Percentiles rank a stretch among this genome's conserved stretches.
Conservation (phyloP, 2,329 filamentous ascomycete genomes). For the Ustulina deusta region DNA sequence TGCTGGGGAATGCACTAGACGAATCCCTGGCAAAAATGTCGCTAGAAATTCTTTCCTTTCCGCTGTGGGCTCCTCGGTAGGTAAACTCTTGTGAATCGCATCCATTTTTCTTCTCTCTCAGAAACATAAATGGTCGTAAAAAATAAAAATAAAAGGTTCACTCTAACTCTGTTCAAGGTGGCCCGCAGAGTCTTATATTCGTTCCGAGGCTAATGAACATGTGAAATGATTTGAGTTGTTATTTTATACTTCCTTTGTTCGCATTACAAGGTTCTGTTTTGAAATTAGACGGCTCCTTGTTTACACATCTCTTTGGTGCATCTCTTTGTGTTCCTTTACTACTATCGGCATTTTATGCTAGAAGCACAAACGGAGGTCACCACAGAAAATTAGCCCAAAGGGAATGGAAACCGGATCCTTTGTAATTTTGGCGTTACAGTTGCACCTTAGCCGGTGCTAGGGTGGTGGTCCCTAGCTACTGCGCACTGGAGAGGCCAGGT, state of each 20-base stretch:
- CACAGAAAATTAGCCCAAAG: no score
- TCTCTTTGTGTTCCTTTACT: conserved; percentile 16
- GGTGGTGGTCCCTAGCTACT: no score
- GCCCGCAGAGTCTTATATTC: conserved; percentile 27
- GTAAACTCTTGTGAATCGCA: background rate
- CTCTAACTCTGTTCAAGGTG: background rate
- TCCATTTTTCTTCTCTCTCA: conserved; percentile 11
- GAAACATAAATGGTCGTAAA: no score
- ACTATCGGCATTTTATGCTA: background rate
- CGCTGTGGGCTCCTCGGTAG: background rate
- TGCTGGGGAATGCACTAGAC: background rate
- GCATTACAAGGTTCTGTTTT: background rate
- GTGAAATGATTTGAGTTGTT: background rate
- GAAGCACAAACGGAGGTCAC: no score
- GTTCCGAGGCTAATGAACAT: background rate
- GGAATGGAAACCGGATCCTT: background rate
- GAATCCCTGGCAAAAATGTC: background rate
- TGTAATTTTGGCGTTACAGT: no score
- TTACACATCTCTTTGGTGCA: background rate
- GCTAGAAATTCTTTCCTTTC: background rate
- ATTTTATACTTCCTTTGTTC: conserved; percentile 15
- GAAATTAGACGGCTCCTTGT: conserved; percentile 20
- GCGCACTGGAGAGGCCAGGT: no score
- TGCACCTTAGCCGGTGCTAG: no score
- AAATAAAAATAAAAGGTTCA: background rate